Conservation (phyloP, 768 basidiomycete species). For the Boletus patriciae region DNA sequence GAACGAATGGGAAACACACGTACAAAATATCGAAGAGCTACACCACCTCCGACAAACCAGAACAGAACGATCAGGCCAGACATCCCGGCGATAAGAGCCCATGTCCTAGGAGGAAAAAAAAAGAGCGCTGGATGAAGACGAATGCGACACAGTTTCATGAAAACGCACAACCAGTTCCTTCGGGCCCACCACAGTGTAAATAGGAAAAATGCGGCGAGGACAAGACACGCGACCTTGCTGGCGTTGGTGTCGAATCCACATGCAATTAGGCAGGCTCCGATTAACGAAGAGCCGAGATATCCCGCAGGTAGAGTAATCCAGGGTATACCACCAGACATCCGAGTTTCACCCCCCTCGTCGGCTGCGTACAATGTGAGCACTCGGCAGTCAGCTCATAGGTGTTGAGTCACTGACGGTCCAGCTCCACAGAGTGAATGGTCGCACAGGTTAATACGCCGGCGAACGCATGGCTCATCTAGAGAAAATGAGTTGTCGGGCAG, state of each 20-base stretch:
- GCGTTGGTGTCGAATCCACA: slow-evolving; percentile 90
- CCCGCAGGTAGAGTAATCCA: slow-evolving; percentile 85
- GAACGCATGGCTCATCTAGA: slow-evolving; percentile 84
- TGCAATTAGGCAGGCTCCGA: slow-evolving; percentile 83
- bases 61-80: slow-evolving; percentile 74
- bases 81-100: slow-evolving; percentile 78
- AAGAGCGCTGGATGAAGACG: background rate
- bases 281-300: slow-evolving; percentile 81
- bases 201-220: slow-evolving; percentile 81
- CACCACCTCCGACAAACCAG: slow-evolving; percentile 77
- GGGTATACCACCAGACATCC: slow-evolving; percentile 82
- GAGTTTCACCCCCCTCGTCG: slow-evolving; percentile 85
- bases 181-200: slow-evolving; percentile 89
- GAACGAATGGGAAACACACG: slow-evolving; percentile 15
- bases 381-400: background rate
- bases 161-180: slow-evolving; percentile 64
- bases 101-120: slow-evolving; percentile 50
- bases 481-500: background rate
- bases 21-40: slow-evolving; percentile 77
- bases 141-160: background rate
- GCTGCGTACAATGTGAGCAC: slow-evolving; percentile 42
- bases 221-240: slow-evolving; percentile 78
- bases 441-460: slow-evolving; percentile 82
- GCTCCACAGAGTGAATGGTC: slow-evolving; percentile 79
- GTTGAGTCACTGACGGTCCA: slow-evolving; percentile 65